These are phyloP conservation scores for Kockovaella imperatae DNA, from an alignment of 768 basidiomycete genomes.

Conservation along the genomic window DNA sequence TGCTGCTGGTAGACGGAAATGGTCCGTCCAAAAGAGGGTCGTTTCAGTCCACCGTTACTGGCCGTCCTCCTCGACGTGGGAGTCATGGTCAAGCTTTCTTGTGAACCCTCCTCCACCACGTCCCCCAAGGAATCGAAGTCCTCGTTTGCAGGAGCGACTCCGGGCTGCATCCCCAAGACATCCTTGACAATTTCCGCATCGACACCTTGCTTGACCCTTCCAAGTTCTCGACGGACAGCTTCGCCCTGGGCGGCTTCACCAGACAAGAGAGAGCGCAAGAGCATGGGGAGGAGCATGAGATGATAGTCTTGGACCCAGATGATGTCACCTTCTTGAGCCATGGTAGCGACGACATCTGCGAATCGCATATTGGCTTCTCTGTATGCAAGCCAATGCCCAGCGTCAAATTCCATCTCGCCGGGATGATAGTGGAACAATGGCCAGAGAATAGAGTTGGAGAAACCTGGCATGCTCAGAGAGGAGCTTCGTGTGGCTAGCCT, in stretches of 20 bases:
- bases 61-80: slow-evolving; percentile 50
- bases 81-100: slow-evolving; percentile 17
- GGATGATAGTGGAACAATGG: slow-evolving; percentile 99
- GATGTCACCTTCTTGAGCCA: slow-evolving; percentile 78
- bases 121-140: slow-evolving; percentile 47
- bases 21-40: slow-evolving; percentile 20
- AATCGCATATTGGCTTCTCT: slow-evolving; percentile 93
- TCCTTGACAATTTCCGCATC: slow-evolving; percentile 38
- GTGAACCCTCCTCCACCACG: slow-evolving; percentile 55
- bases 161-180: slow-evolving; percentile 28
- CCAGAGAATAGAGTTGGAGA: slow-evolving; percentile 99
- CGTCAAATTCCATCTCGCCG: slow-evolving; percentile 99
- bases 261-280: slow-evolving; percentile 71
- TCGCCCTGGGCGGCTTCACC: slow-evolving; percentile 39
- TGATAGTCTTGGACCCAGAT: slow-evolving; percentile 80
- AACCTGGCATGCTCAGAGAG: slow-evolving; percentile 50
- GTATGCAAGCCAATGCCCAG: slow-evolving; percentile 96
- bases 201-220: slow-evolving; percentile 49
- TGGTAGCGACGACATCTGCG: slow-evolving; percentile 74
- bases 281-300: slow-evolving; percentile 91
- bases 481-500: slow-evolving; percentile 42
- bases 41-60: too few relatives aligned
- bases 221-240: slow-evolving; percentile 39
- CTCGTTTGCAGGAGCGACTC: slow-evolving; percentile 18
- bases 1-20: slow-evolving; percentile 33